Conservation (phyloP, 106 monocot species). For the Platanthera zijinensis region DNA sequence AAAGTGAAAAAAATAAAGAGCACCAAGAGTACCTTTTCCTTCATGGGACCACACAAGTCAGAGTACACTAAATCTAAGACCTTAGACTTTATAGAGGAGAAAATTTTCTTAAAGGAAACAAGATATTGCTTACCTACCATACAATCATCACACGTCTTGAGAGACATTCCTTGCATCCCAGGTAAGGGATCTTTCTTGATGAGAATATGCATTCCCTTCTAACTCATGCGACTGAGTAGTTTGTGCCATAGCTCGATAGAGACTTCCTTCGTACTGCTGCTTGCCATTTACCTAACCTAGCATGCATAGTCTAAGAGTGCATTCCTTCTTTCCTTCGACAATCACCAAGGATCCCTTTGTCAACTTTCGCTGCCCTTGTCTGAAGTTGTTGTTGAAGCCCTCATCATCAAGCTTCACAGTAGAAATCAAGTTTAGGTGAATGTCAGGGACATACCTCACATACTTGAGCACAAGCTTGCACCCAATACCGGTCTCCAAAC, state of each 20-base stretch:
- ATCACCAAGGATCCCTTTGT: neutral
- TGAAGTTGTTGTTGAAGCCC: no score
- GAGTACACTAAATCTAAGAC: neutral
- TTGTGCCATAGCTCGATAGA: neutral
- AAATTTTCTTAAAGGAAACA: neutral
- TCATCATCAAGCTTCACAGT: neutral
- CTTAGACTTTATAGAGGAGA: neutral
- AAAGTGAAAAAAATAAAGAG: neutral
- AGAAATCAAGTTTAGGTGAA: neutral
- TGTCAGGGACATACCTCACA: neutral
- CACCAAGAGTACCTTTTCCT: neutral
- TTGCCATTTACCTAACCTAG: neutral
- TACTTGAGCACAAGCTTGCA: no score
- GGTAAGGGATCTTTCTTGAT: neutral
- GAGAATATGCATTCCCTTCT: neutral
- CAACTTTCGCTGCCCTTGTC: no score
- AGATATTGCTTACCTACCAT: neutral
- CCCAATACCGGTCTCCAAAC: no score
- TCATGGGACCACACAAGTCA: no score
- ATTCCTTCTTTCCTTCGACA: no score
- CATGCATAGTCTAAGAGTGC: neutral
- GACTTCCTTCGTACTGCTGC: neutral
- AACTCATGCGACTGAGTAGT: neutral
- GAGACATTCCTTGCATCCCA: no score
- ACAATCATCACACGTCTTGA: constrained; percentile 1